These are phyloP conservation scores for Dendrostoma leiphaemia DNA, from an alignment of 2,329 filamentous ascomycete species.

Conservation along the genomic window DNA sequence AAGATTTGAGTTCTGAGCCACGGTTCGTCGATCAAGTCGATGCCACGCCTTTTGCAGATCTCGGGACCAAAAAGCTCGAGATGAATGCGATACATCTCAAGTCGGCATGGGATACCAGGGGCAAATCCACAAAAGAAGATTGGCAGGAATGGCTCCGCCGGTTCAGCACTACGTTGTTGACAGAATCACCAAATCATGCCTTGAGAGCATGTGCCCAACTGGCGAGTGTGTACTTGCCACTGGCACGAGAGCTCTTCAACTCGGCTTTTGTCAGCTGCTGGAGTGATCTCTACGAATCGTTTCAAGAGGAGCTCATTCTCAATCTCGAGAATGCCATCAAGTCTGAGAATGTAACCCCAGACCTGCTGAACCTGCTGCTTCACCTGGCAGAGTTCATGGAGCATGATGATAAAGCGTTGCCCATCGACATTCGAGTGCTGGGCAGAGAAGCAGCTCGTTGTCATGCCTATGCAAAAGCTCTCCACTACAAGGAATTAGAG, in stretches of 20 bases:
- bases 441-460: constrained; percentile 95
- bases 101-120: constrained; percentile 93
- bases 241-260: constrained; percentile 94
- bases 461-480: constrained; percentile 94
- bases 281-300: constrained; percentile 96
- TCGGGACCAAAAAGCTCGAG: constrained; percentile 88
- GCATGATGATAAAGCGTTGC: constrained; percentile 96
- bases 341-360: constrained; percentile 91
- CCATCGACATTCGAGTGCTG: constrained; percentile 92
- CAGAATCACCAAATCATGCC: constrained; percentile 94
- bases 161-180: constrained; percentile 91
- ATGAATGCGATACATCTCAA: constrained; percentile 98
- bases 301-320: constrained; percentile 92
- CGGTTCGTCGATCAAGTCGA: constrained; percentile 76
- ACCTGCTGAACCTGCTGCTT: constrained; percentile 88
- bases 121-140: constrained; percentile 96
- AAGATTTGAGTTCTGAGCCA: constrained; percentile 86
- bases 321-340: constrained; percentile 96
- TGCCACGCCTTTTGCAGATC: constrained; percentile 78
- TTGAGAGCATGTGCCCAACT: constrained; percentile 89
- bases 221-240: constrained; percentile 84
- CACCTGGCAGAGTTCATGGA: constrained; percentile 99
- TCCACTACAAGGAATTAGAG: constrained; percentile 98
- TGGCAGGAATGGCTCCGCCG: constrained; percentile 99
- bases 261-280: constrained; percentile 98